phyloP scores from a whole-genome alignment of 495 filamentous ascomycete species.

The Aspergillus bertholletiae region DNA sequence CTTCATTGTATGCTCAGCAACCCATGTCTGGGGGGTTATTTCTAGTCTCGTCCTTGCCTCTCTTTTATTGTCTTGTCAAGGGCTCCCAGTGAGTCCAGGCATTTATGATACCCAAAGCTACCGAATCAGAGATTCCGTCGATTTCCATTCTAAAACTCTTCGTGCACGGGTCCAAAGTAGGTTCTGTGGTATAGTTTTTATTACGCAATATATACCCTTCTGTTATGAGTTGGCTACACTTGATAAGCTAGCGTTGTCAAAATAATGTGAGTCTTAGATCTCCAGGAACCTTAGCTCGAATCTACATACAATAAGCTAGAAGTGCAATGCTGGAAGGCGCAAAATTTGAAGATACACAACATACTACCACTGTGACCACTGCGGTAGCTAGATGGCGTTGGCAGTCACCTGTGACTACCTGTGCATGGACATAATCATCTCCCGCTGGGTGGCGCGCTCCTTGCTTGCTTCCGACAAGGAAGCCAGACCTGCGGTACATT shows the following conservation, averaged over 20 bases:
- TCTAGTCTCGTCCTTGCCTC: neutral
- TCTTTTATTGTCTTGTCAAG: neutral
- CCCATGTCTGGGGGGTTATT: neutral
- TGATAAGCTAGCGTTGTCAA: neutral
- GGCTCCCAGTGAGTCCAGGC: neutral
- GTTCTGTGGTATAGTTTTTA: neutral
- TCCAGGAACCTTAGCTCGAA: conserved; percentile 16
- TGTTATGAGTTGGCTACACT: neutral
- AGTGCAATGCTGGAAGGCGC: neutral
- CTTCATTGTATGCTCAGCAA: neutral
- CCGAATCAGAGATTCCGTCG: neutral
- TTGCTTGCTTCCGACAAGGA: conserved; percentile 80
- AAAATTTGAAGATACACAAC: neutral
- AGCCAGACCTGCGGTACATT: conserved; percentile 52
- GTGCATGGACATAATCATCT: conserved; percentile 68
- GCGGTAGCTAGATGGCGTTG: neutral
- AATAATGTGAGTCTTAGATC: conserved; percentile 10
- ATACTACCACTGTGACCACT: neutral
- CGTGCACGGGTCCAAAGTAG: neutral
- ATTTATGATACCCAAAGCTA: conserved; percentile 34
- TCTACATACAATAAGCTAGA: conserved; percentile 14
- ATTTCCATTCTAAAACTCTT: neutral
- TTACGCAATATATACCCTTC: neutral
- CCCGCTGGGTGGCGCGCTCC: conserved; percentile 81
- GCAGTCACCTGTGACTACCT: conserved; percentile 21